Conservation (phyloP, 768 basidiomycete species). For the Auriculariales sp. region DNA sequence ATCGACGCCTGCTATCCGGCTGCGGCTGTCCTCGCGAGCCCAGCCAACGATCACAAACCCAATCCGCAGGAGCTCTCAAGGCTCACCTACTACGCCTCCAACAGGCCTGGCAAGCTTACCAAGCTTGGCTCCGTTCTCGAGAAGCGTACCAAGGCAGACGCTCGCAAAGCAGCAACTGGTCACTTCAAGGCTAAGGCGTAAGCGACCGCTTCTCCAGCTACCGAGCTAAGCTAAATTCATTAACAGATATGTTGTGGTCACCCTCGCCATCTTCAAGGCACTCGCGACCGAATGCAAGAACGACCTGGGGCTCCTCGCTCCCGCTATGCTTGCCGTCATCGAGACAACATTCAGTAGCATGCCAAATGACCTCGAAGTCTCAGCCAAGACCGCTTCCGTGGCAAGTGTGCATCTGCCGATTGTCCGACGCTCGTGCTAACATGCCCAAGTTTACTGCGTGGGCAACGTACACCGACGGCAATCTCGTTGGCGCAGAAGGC, state of each 20-base stretch:
- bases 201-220: conserved; percentile 5
- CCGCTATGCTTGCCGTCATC: conserved; percentile 52
- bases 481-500: conserved; percentile 65
- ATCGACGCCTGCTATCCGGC: conserved; percentile 81
- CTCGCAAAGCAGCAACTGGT: conserved; percentile 53
- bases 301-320: conserved; percentile 63
- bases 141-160: conserved; percentile 52
- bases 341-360: conserved; percentile 33
- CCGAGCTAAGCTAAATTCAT: background rate
- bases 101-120: conserved; percentile 64
- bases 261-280: conserved; percentile 67
- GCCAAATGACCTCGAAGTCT: conserved; percentile 51
- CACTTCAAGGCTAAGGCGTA: conserved; percentile 72
- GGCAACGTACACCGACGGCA: conserved; percentile 84
- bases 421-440: background rate
- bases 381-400: conserved; percentile 63
- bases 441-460: conserved; percentile 66
- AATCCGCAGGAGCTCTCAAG: conserved; percentile 77
- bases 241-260: conserved; percentile 60
- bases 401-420: conserved; percentile 29
- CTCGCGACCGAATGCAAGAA: conserved; percentile 77
- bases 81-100: conserved; percentile 78
- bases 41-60: conserved; percentile 65
- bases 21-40: conserved; percentile 51
- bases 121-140: conserved; percentile 67